These are phyloP conservation scores for Venustampulla echinocandica DNA, from an alignment of 495 filamentous ascomycete species.

Conservation along the genomic window DNA sequence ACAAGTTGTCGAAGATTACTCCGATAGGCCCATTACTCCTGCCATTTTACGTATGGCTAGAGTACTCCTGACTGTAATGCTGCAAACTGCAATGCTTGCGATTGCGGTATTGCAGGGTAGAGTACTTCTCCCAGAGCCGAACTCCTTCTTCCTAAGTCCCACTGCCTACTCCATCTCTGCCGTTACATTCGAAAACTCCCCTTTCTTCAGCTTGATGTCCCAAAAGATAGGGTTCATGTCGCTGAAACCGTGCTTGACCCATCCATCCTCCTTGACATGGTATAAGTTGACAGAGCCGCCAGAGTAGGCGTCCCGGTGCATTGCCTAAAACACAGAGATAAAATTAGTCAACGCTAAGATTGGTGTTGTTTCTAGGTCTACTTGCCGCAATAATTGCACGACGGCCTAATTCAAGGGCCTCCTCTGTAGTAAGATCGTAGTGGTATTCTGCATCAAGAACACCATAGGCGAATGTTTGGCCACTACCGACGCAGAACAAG, in stretches of 20 bases:
- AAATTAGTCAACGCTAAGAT: too few species aligned
- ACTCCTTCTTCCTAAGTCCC: too few species aligned
- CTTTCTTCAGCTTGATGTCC: slow-evolving; percentile 96
- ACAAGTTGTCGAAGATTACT: too few species aligned
- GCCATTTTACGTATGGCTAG: too few species aligned
- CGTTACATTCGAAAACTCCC: slow-evolving; percentile 96
- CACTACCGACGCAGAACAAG: slow-evolving; percentile 95
- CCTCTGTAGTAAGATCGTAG: slow-evolving; percentile 77
- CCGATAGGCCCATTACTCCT: too few species aligned
- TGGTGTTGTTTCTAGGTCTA: too few species aligned
- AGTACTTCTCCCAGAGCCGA: too few species aligned
- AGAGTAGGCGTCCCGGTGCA: slow-evolving; percentile 94
- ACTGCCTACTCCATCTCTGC: slow-evolving; percentile 50
- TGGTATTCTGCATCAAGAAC: slow-evolving; percentile 91
- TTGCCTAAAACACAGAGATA: too few species aligned
- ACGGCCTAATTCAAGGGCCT: slow-evolving; percentile 82
- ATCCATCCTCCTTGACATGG: slow-evolving; percentile 96
- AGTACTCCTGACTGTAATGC: too few species aligned
- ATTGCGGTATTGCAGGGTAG: neutral
- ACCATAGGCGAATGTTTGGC: slow-evolving; percentile 98
- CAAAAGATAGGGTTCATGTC: slow-evolving; percentile 97
- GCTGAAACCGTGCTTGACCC: slow-evolving; percentile 96
- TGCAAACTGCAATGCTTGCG: too few species aligned
- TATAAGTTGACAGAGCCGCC: slow-evolving; percentile 98
- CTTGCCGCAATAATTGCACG: slow-evolving; percentile 93